Conservation (phyloP, 306 rosid species). For the Medicago lupulina region DNA sequence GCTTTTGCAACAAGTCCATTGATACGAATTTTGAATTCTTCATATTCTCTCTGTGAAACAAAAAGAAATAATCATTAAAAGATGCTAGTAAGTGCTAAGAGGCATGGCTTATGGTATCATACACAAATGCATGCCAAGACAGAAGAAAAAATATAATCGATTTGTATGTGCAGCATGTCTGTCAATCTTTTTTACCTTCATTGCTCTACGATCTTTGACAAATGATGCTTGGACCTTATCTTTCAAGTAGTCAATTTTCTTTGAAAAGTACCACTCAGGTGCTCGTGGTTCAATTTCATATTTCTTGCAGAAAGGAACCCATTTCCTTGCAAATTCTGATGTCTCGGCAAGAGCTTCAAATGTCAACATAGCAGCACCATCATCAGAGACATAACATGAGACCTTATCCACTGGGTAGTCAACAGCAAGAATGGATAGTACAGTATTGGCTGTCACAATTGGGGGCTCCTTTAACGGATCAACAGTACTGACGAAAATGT, state of each 20-base stretch:
- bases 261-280: slow-evolving; percentile 97
- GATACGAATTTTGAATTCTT: slow-evolving; percentile 89
- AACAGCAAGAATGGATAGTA: slow-evolving; percentile 90
- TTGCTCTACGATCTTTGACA: slow-evolving; percentile 96
- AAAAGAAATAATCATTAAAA: slow-evolving; percentile 29
- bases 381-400: slow-evolving; percentile 98
- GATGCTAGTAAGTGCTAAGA: slow-evolving; percentile 12
- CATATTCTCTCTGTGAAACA: slow-evolving; percentile 82
- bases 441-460: slow-evolving; percentile 95
- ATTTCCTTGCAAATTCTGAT: slow-evolving; percentile 87
- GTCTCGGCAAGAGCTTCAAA: slow-evolving; percentile 96
- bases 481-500: slow-evolving; percentile 96
- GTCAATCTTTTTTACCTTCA: slow-evolving; percentile 68
- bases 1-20: slow-evolving; percentile 94
- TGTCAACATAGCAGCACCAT: slow-evolving; percentile 99
- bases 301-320: slow-evolving; percentile 95
- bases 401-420: slow-evolving; percentile 98
- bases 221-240: slow-evolving; percentile 95
- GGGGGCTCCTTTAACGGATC: slow-evolving; percentile 99
- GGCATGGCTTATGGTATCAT: neutral
- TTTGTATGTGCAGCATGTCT: neutral
- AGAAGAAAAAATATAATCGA: slow-evolving; percentile 8
- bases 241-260: slow-evolving; percentile 92
- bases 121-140: neutral
- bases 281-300: slow-evolving; percentile 93